Evolutionary conservation across 2,329 filamentous ascomycete genomes (phyloP).

Genomic region (Colletotrichum horii): DNA sequence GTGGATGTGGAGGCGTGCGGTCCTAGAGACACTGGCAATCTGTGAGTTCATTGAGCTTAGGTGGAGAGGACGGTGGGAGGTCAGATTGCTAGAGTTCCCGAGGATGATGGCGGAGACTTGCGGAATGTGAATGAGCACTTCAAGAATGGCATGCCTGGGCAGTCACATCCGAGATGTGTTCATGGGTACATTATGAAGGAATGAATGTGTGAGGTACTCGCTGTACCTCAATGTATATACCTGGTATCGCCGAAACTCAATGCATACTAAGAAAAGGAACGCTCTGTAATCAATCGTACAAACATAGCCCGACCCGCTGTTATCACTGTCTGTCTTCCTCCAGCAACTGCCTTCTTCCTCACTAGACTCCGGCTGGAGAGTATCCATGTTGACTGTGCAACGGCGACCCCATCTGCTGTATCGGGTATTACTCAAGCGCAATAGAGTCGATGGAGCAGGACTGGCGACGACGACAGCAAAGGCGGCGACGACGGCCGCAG

Average conservation of each 20-base stretch:
- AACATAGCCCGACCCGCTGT: background rate
- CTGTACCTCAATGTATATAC: background rate
- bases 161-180: background rate
- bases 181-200: background rate
- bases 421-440: fast-evolving
- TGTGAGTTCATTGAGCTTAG: constrained; percentile 38
- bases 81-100: background rate
- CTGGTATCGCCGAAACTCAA: constrained; percentile 6
- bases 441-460: background rate
- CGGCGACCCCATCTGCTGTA: background rate
- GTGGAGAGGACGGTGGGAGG: background rate
- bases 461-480: background rate
- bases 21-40: constrained; percentile 55
- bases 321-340: background rate
- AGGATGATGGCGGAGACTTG: background rate
- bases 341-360: background rate
- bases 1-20: constrained; percentile 52
- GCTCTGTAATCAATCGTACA: background rate
- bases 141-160: background rate
- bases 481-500: too few relatives aligned
- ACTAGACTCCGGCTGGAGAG: background rate
- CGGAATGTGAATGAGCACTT: background rate
- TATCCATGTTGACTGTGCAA: background rate
- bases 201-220: background rate
- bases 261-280: background rate